Evolutionary conservation across 495 filamentous ascomycete species (phyloP).

Genomic region (Daldinia decipiens): DNA sequence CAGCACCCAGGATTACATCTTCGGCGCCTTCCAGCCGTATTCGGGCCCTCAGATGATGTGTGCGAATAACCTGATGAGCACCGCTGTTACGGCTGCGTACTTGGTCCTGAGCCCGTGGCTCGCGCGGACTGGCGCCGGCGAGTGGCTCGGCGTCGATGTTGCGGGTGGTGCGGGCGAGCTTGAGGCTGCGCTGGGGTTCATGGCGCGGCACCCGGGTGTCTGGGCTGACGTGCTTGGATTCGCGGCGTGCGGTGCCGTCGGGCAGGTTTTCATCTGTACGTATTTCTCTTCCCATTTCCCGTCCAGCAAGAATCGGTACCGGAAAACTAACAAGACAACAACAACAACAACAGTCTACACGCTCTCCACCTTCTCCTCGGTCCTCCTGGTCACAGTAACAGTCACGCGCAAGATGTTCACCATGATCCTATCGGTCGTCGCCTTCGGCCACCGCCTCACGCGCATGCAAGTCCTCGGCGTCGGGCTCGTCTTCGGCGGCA

Average conservation of each 20-base stretch:
- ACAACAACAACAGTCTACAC: slow-evolving; percentile 74
- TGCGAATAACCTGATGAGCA: slow-evolving; percentile 90
- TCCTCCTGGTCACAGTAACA: slow-evolving; percentile 94
- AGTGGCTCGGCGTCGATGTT: slow-evolving; percentile 73
- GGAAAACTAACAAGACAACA: slow-evolving; percentile 22
- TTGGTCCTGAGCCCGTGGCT: slow-evolving; percentile 82
- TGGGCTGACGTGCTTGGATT: slow-evolving; percentile 89
- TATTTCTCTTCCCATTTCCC: slow-evolving; percentile 15
- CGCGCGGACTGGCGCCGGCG: slow-evolving; percentile 69
- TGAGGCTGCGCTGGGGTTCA: slow-evolving; percentile 78
- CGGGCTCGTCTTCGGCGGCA: slow-evolving; percentile 90
- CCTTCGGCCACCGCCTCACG: slow-evolving; percentile 88
- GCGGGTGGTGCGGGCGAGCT: slow-evolving; percentile 74
- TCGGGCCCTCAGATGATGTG: slow-evolving; percentile 99
- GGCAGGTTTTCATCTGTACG: slow-evolving; percentile 95
- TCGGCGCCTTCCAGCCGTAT: slow-evolving; percentile 77
- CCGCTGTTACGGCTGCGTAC: slow-evolving; percentile 76
- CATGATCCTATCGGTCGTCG: slow-evolving; percentile 94
- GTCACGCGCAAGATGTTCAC: slow-evolving; percentile 99
- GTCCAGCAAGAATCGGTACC: not conserved
- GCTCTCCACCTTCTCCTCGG: slow-evolving; percentile 85
- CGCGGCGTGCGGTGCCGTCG: slow-evolving; percentile 89
- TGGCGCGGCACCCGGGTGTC: slow-evolving; percentile 78
- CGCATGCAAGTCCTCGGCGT: slow-evolving; percentile 93
- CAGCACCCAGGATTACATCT: slow-evolving; percentile 95